phyloP scores from a whole-genome alignment of 2,329 filamentous ascomycete species.

The Nakataea oryzae region DNA sequence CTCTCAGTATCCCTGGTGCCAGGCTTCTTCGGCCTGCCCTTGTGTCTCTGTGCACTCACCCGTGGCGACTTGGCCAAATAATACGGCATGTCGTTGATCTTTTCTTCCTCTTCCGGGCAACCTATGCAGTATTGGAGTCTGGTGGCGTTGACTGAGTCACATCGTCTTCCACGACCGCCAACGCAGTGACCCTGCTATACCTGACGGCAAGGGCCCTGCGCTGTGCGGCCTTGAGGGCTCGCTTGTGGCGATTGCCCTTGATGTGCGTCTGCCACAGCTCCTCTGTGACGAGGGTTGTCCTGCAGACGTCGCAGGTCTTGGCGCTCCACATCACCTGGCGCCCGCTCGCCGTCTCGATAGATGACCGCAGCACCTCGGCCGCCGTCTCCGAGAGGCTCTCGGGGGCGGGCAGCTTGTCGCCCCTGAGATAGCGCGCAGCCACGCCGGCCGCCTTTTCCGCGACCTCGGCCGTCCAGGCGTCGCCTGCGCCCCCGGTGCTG shows the following conservation, averaged over 20 bases:
- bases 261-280: constrained; percentile 37
- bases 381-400: constrained; percentile 35
- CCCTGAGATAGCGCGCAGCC: constrained; percentile 51
- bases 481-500: constrained; percentile 40
- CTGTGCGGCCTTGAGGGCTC: constrained; percentile 15
- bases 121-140: background rate
- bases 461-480: constrained; percentile 60
- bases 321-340: constrained; percentile 41
- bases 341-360: constrained; percentile 30
- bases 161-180: constrained; percentile 11
- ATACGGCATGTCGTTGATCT: background rate
- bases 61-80: too few relatives aligned
- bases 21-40: too few relatives aligned
- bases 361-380: constrained; percentile 42
- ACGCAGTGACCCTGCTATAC: background rate
- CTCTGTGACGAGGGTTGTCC: constrained; percentile 49
- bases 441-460: constrained; percentile 53
- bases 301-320: constrained; percentile 63
- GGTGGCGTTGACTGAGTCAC: too few relatives aligned
- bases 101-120: too few relatives aligned
- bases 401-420: constrained; percentile 39
- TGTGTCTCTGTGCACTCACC: too few relatives aligned
- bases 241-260: constrained; percentile 27
- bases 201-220: constrained; percentile 10
- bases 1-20: too few relatives aligned